Percentiles rank a stretch among this genome's conserved stretches.
Conservation (phyloP, 1,284 basidiomycete genomes). For the Sporisorium reilianum region DNA sequence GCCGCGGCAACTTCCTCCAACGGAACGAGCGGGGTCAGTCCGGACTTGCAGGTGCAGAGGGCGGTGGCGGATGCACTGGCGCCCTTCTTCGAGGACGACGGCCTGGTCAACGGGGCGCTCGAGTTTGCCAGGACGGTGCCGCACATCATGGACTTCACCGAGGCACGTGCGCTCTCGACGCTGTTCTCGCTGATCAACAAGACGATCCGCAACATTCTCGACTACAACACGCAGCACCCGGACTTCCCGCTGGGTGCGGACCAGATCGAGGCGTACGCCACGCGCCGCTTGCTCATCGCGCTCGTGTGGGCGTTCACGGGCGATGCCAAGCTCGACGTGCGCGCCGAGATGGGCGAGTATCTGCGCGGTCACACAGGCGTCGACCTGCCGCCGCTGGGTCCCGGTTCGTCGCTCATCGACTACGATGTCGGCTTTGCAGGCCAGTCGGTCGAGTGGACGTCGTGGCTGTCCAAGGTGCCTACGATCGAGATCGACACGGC, state of each 20-base stretch:
- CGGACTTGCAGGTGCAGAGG: conserved; percentile 79
- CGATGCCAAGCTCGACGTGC: conserved; percentile 88
- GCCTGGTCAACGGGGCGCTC: conserved; percentile 83
- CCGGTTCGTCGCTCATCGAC: conserved; percentile 90
- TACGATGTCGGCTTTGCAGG: conserved; percentile 78
- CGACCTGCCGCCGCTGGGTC: conserved; percentile 80
- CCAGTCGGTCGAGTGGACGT: conserved; percentile 78
- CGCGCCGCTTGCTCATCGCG: conserved; percentile 88
- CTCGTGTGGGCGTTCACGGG: conserved; percentile 99
- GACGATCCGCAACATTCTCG: conserved; percentile 89
- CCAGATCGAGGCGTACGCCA: conserved; percentile 88
- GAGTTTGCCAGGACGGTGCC: conserved; percentile 83
- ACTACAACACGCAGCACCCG: conserved; percentile 92
- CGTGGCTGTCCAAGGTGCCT: conserved; percentile 87
- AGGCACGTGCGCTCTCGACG: conserved; percentile 89
- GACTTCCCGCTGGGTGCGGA: conserved; percentile 91
- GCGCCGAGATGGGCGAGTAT: conserved; percentile 90
- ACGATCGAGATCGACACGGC: conserved; percentile 97
- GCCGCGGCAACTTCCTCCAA: conserved; percentile 11
- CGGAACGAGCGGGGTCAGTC: conserved; percentile 71
- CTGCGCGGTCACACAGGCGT: conserved; percentile 86
- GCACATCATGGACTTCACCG: conserved; percentile 99
- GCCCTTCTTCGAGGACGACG: conserved; percentile 76
- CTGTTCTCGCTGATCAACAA: conserved; percentile 98
- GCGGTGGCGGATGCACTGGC: conserved; percentile 75